These are phyloP conservation scores for Astraeus odoratus DNA, from an alignment of 768 basidiomycete genomes.

Conservation along the genomic window DNA sequence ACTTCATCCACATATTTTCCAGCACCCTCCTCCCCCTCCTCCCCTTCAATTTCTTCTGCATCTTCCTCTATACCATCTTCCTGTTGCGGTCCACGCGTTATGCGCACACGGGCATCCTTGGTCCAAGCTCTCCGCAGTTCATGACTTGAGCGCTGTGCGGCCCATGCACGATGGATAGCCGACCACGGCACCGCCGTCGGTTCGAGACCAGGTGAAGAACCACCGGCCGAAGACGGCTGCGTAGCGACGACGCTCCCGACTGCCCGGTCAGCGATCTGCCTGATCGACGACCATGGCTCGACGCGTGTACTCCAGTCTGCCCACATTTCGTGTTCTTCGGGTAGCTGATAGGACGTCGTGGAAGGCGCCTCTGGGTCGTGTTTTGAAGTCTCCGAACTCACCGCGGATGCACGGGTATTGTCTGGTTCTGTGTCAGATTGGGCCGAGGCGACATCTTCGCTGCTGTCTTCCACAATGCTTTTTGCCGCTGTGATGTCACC, in stretches of 20 bases:
- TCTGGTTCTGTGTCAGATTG: neutral
- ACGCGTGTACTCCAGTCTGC: conserved; percentile 64
- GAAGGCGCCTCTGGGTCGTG: neutral
- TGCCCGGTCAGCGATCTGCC: conserved; percentile 69
- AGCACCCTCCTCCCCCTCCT: conserved; percentile 20
- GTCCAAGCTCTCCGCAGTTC: conserved; percentile 56
- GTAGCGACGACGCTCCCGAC: conserved; percentile 51
- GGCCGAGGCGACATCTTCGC: neutral
- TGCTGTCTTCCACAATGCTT: conserved; percentile 1
- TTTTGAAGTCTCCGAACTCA: neutral
- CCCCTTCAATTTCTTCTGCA: conserved; percentile 27
- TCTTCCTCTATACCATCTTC: conserved; percentile 29
- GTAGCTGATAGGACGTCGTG: conserved; percentile 5
- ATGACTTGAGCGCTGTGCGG: conserved; percentile 40
- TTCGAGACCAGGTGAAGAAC: conserved; percentile 20
- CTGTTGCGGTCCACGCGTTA: conserved; percentile 28
- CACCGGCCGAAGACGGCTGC: neutral
- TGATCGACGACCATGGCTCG: conserved; percentile 64
- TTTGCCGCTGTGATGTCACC: neutral
- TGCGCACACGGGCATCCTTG: conserved; percentile 38
- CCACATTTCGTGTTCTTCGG: conserved; percentile 35
- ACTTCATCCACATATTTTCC: conserved; percentile 48
- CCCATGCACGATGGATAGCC: conserved; percentile 62
- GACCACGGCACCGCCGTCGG: conserved; percentile 61
- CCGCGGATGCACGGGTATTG: neutral